These are phyloP conservation scores for Candida awuae DNA, from an alignment of 805 yeast genomes.

Conservation along the genomic window DNA sequence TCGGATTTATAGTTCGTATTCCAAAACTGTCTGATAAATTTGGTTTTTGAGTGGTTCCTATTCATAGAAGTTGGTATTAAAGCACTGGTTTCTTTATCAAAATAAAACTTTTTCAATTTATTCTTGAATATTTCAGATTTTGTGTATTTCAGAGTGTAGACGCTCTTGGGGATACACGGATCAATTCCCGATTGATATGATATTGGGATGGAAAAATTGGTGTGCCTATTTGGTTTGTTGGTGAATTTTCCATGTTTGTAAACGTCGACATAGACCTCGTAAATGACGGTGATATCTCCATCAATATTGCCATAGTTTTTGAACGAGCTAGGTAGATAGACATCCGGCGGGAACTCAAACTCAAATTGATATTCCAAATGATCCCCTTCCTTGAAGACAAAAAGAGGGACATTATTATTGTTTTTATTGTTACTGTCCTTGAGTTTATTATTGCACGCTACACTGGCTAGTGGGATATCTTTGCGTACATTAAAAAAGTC, in stretches of 20 bases:
- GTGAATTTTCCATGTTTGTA: conserved; percentile 3
- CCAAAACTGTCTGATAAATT: conserved; percentile 7
- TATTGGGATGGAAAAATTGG: conserved; percentile 1
- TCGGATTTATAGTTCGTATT: conserved; percentile 3
- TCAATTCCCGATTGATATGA: conserved; percentile 6
- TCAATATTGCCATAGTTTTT: conserved; percentile 4
- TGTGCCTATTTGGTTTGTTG: not conserved
- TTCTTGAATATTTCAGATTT: conserved; percentile 1
- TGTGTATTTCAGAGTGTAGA: not conserved
- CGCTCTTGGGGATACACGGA: not conserved
- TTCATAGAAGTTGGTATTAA: conserved; percentile 4
- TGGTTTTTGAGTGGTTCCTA: conserved; percentile 4
- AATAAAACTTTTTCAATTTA: conserved; percentile 7
- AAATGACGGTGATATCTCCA: conserved; percentile 1
- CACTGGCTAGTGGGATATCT: conserved; percentile 1
- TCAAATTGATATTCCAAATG: conserved; percentile 1
- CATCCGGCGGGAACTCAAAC: conserved; percentile 5
- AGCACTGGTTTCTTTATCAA: conserved; percentile 2
- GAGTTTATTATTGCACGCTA: not conserved
- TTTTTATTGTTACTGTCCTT: not conserved
- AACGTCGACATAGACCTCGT: conserved; percentile 5
- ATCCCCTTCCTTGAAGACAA: conserved; percentile 1
- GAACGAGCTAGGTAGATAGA: conserved; percentile 7
- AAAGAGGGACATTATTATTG: not conserved
- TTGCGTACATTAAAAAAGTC: conserved; percentile 1